Conservation (phyloP, 108 stramenopile species). For the Nitzschia palea region DNA sequence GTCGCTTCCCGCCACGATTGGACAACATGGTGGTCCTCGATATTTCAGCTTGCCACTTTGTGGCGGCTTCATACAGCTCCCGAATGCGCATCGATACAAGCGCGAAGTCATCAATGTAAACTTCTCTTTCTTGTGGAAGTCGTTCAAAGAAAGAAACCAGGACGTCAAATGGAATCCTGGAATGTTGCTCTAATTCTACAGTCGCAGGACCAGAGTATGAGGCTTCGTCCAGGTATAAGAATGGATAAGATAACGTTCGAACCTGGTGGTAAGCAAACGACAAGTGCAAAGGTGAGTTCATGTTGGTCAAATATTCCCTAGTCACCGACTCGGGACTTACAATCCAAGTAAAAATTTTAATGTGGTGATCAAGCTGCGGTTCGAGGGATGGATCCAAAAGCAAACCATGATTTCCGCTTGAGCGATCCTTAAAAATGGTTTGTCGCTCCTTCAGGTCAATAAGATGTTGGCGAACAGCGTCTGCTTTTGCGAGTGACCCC, state of each 20-base stretch:
- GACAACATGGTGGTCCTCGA: constrained; percentile 41
- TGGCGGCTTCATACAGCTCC: constrained; percentile 54
- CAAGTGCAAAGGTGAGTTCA: constrained; percentile 1
- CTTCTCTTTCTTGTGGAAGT: constrained; percentile 27
- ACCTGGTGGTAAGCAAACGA: constrained; percentile 25
- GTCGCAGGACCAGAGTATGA: constrained; percentile 6
- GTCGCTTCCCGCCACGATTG: constrained; percentile 45
- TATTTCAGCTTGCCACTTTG: constrained; percentile 56
- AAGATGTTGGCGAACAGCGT: constrained; percentile 43
- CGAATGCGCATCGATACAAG: constrained; percentile 46
- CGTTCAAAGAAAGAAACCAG: constrained; percentile 41
- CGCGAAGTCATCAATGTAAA: constrained; percentile 45
- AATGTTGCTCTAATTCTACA: neutral
- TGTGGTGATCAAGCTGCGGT: constrained; percentile 34
- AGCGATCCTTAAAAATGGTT: constrained; percentile 35
- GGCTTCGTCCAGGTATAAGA: constrained; percentile 32
- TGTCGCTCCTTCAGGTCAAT: constrained; percentile 36
- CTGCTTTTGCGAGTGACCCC: constrained; percentile 30
- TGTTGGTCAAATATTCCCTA: no score
- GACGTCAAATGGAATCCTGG: constrained; percentile 41
- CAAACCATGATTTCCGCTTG: constrained; percentile 23
- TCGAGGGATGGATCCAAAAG: constrained; percentile 30
- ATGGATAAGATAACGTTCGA: constrained; percentile 38
- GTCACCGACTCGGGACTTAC: constrained; percentile 28
- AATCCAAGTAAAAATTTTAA: constrained; percentile 61